A percentile compares a stretch with the other conserved stretches of the same genome.
Conservation (phyloP, 2,329 filamentous ascomycete species). For the Alternaria conjuncta region DNA sequence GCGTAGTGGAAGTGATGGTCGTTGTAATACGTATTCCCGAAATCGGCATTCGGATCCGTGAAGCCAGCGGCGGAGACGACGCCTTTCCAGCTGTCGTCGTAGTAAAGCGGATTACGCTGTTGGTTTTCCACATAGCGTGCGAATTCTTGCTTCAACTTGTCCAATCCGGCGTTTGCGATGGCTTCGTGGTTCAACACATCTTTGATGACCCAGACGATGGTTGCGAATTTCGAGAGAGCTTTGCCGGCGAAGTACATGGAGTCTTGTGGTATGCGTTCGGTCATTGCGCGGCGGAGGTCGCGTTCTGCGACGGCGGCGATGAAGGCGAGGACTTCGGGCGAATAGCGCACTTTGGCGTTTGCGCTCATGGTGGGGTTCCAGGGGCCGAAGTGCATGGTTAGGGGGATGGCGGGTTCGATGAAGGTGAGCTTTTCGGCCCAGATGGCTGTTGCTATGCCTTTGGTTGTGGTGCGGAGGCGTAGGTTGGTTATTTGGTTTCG, state of each 20-base stretch:
- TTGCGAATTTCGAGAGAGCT: conserved; percentile 50
- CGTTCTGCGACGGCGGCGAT: conserved; percentile 69
- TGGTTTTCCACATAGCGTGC: conserved; percentile 55
- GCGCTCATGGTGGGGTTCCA: conserved; percentile 66
- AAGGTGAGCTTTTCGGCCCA: conserved; percentile 67
- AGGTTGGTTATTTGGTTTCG: conserved; percentile 59
- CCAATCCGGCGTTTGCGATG: conserved; percentile 56
- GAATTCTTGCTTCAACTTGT: conserved; percentile 57
- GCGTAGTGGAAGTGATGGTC: conserved; percentile 72
- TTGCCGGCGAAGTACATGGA: conserved; percentile 95
- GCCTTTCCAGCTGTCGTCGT: conserved; percentile 74
- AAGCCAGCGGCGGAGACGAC: conserved; percentile 80
- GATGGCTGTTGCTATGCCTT: conserved; percentile 78
- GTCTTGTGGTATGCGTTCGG: conserved; percentile 73
- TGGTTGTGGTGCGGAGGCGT: conserved; percentile 79
- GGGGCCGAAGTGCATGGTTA: conserved; percentile 77
- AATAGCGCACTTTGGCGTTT: conserved; percentile 42
- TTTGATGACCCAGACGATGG: conserved; percentile 55
- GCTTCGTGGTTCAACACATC: conserved; percentile 64
- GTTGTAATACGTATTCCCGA: conserved; percentile 83
- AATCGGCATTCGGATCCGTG: conserved; percentile 75
- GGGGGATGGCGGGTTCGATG: conserved; percentile 74
- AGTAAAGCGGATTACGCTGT: conserved; percentile 59
- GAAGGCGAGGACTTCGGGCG: conserved; percentile 60
- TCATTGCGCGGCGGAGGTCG: conserved; percentile 79